phyloP scores from a whole-genome alignment of 1,139 yeast genomes.

The Yamadazyma sp. region DNA sequence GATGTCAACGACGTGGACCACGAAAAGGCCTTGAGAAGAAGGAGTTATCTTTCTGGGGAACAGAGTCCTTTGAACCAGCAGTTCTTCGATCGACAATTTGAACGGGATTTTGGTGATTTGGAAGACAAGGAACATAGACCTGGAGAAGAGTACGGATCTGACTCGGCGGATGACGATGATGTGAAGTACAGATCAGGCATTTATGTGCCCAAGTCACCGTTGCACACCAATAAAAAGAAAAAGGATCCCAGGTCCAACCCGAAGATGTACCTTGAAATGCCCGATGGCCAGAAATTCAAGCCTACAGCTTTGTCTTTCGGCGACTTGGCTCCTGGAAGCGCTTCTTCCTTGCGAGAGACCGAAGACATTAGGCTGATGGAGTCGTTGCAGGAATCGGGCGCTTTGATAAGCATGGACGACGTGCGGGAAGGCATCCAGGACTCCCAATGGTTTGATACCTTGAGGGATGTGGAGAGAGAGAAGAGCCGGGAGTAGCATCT shows the following conservation, averaged over 20 bases:
- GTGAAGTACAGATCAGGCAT: conserved; percentile 20
- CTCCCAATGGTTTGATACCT: conserved; percentile 30
- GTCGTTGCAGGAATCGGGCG: conserved; percentile 1
- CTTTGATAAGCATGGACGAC: conserved; percentile 22
- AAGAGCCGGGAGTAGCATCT: neutral
- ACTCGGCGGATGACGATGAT: conserved; percentile 1
- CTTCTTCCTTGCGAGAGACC: conserved; percentile 6
- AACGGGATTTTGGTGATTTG: conserved; percentile 12
- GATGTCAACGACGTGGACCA: conserved; percentile 24
- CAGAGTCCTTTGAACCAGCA: conserved; percentile 13
- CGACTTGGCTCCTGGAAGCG: conserved; percentile 5
- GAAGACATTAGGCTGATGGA: neutral
- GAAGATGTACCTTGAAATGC: conserved; percentile 19
- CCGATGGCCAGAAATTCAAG: conserved; percentile 10
- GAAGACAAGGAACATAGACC: neutral
- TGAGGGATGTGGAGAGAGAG: conserved; percentile 14
- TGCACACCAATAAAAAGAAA: conserved; percentile 20
- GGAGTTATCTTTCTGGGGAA: conserved; percentile 25
- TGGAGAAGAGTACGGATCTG: neutral
- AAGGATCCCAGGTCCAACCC: conserved; percentile 1
- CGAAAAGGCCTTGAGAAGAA: conserved; percentile 25
- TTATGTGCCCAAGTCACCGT: conserved; percentile 35
- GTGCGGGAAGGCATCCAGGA: conserved; percentile 27
- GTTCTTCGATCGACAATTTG: conserved; percentile 13
- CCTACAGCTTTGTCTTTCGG: conserved; percentile 5